Base-by-base conservation (phyloP, 192 early-diverging fungal genomes). In the Nowakowskiella sp. region DNA sequence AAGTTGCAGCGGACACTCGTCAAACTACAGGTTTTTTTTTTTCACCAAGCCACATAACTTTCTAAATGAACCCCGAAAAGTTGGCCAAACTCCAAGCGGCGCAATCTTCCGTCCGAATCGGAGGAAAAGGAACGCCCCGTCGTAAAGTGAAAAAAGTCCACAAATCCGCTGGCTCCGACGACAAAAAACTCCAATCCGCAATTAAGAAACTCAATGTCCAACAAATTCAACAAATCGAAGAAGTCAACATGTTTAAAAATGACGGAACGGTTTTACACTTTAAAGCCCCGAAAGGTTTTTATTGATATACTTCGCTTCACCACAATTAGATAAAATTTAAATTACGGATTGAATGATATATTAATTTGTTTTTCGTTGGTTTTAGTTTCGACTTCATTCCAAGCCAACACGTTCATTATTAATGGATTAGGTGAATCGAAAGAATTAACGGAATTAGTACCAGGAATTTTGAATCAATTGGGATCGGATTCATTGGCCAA, bases 161-260 rank as follows among this genome's bases (percentile, higher is more conserved):
- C 49, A 89, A 90, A 77, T 81, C 75, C 39, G 58, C 72, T 42
- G 80, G 74, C 30, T 76, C 82, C 68, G 92, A 99, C 67, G 92
- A 95, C 77, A 91, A 89, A 65, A 96, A 94, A 86, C 86, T 97
- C 44, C 77, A 85, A 61, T 73, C 83, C 49, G 80, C 86, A 50
- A 77, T 96, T 53, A 91, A 88, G 67, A 94, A 95, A 84, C 82
- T 97, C 51, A 81, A 86, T 61, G 83, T 90, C 45, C 86, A 90
- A 73, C 75, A 82, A 54, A 78, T 95, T 57, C 70, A 78, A 64
- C 78, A 74, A 56, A 86, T 97, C 55, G 94, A 96, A 77, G 87
- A 96, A 61, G 89, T 99, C 73, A 97, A 97, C 85, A 95, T 99
- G 89, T 96, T 97, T 80, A 88, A 82, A 74, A 83, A 84, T 42